Evolutionary conservation across 2,329 filamentous ascomycete species (phyloP).

Genomic region (Alternaria atra): DNA sequence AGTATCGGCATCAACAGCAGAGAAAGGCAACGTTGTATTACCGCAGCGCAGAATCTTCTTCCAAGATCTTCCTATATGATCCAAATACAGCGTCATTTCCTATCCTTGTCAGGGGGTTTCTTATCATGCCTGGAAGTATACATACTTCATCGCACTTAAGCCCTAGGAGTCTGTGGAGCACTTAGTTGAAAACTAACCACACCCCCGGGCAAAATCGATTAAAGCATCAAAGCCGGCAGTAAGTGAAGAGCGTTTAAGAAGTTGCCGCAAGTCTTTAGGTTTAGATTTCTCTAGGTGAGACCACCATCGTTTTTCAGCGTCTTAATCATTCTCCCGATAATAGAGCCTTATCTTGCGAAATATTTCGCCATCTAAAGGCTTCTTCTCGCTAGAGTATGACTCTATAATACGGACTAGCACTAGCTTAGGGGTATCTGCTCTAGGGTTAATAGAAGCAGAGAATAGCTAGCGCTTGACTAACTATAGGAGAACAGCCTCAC

Average conservation of each 20-base stretch:
- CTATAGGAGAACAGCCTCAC: constrained; percentile 28
- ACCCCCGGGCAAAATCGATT: constrained; percentile 29
- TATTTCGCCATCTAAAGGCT: constrained; percentile 26
- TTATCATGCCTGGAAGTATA: not conserved
- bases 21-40: constrained; percentile 10
- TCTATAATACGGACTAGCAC: constrained; percentile 22
- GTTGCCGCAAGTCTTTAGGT: constrained; percentile 24
- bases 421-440: constrained; percentile 13
- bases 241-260: constrained; percentile 23
- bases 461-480: constrained; percentile 3
- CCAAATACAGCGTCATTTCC: constrained; percentile 28
- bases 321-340: constrained; percentile 13
- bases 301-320: constrained; percentile 25
- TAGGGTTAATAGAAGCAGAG: not conserved
- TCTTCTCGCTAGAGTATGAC: constrained; percentile 25
- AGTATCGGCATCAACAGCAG: constrained; percentile 15
- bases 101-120: constrained; percentile 11
- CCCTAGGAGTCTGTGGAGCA: constrained; percentile 28
- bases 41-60: constrained; percentile 16
- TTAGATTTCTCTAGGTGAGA: constrained; percentile 28
- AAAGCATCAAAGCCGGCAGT: constrained; percentile 24
- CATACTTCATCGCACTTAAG: constrained; percentile 31
- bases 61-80: constrained; percentile 17
- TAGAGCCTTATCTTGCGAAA: constrained; percentile 32
- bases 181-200: constrained; percentile 30